phyloP scores from a whole-genome alignment of 2,329 filamentous ascomycete genomes.

The Davidsoniella virescens region DNA sequence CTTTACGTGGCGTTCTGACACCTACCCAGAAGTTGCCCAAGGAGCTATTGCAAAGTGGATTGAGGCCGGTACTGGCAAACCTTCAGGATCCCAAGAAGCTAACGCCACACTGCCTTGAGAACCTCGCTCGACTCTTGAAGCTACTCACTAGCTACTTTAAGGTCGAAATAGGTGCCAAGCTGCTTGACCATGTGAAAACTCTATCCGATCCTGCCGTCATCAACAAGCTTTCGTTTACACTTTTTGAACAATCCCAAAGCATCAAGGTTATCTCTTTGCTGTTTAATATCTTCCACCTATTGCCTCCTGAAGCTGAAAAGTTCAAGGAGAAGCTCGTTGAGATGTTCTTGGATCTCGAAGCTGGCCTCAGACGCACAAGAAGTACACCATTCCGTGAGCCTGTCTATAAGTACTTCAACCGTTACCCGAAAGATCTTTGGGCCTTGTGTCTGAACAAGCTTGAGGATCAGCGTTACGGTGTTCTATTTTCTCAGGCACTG shows the following conservation, averaged over 20 bases:
- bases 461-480: constrained; percentile 72
- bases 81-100: constrained; percentile 85
- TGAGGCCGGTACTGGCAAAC: constrained; percentile 90
- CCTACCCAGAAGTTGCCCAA: constrained; percentile 88
- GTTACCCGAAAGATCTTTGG: constrained; percentile 83
- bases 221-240: constrained; percentile 83
- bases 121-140: constrained; percentile 74
- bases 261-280: constrained; percentile 95
- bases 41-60: constrained; percentile 81
- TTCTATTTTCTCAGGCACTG: constrained; percentile 80
- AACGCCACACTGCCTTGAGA: constrained; percentile 77
- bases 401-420: constrained; percentile 82
- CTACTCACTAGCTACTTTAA: constrained; percentile 97
- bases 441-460: constrained; percentile 61
- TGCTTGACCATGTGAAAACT: constrained; percentile 87
- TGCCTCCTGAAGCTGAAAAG: constrained; percentile 73
- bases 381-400: constrained; percentile 84
- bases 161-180: constrained; percentile 81
- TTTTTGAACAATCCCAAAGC: constrained; percentile 79
- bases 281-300: constrained; percentile 91
- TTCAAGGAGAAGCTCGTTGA: constrained; percentile 87
- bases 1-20: constrained; percentile 70
- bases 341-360: constrained; percentile 76
- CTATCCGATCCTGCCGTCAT: constrained; percentile 68
- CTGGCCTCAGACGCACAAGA: constrained; percentile 68